Base-by-base conservation (phyloP, 306 rosid species). In the Medicago arabica region DNA sequence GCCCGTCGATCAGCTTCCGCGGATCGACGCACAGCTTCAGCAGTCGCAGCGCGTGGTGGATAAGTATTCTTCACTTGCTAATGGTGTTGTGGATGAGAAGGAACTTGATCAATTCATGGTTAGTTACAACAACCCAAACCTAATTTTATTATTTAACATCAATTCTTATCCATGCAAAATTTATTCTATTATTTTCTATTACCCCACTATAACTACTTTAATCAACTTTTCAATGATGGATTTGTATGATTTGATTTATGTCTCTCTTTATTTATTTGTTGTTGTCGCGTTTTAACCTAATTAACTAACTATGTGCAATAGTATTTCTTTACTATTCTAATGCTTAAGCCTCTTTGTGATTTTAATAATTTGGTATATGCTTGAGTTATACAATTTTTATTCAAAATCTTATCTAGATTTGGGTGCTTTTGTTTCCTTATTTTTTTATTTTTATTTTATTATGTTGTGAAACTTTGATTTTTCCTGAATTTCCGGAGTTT, bases 21-120 rank as follows among this genome's bases (percentile, higher is more conserved):
- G 85, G 85, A 88, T 90, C 80, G 93, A 90, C 54, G 91, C 88
- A 11, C 91, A 90, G 91, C 85, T 88, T 47, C 85, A 79, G 18
- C 93, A 87, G 78, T 87, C 96, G 31, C 88, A 80, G 80, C 81
- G 88, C 65, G 96, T 90, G 62, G 83, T 85, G 59, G 82, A 84
- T n/a, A 90, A 90, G 70, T 90, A 90, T 84, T 80, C 87, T n/a
- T 76, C 51, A 9, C 65, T 83, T 6, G 81, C 82, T 55, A 69
- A 67, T 17, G 86, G 84, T 1, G 84, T 77, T 12, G 69, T 86
- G 23, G 89, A 88, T 71, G 88, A 86, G 68, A 90, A 88, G 65
- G 96, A 88, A 31, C 96, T 90, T 11, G 91, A 90, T 87, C 84
- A 85, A 74, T 90, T 90, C 82, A 90, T 90, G 93, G 93, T 86